Percentiles rank a stretch among this genome's conserved stretches.
phyloP scores from a whole-genome alignment of 2,329 filamentous ascomycete genomes.

The Rhynchosporium agropyri region DNA sequence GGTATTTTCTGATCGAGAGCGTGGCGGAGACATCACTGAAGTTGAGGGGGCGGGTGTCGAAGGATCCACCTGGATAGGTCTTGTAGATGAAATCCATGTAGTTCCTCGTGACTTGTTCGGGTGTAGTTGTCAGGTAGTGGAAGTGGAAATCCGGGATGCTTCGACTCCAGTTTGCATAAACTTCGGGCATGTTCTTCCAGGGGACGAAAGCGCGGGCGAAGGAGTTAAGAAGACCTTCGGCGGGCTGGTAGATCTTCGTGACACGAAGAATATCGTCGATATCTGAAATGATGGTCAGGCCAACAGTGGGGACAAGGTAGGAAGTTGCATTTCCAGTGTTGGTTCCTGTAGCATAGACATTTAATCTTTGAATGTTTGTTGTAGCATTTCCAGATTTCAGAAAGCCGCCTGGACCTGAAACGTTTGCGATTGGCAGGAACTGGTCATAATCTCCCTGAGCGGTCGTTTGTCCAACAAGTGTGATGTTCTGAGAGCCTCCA shows the following conservation, averaged over 20 bases:
- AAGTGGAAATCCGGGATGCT: slow-evolving; percentile 71
- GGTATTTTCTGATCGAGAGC: slow-evolving; percentile 68
- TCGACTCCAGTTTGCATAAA: slow-evolving; percentile 76
- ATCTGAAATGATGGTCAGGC: slow-evolving; percentile 74
- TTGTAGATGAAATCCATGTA: slow-evolving; percentile 83
- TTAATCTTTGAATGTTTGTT: slow-evolving; percentile 64
- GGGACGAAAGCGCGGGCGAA: slow-evolving; percentile 71
- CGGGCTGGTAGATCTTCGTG: slow-evolving; percentile 78
- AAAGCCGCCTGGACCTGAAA: slow-evolving; percentile 53
- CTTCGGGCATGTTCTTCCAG: slow-evolving; percentile 80
- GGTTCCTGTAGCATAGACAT: slow-evolving; percentile 67
- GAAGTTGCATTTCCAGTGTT: slow-evolving; percentile 72
- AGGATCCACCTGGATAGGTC: slow-evolving; percentile 72
- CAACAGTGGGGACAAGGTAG: slow-evolving; percentile 71
- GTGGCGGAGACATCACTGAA: slow-evolving; percentile 76
- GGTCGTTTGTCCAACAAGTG: slow-evolving; percentile 67
- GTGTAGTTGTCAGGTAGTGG: slow-evolving; percentile 80
- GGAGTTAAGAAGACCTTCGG: slow-evolving; percentile 74
- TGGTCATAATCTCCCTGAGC: slow-evolving; percentile 71
- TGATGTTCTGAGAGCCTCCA: slow-evolving; percentile 64
- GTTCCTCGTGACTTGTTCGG: slow-evolving; percentile 74
- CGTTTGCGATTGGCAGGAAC: slow-evolving; percentile 65
- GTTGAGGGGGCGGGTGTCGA: slow-evolving; percentile 75
- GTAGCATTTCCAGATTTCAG: slow-evolving; percentile 67
- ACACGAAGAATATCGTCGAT: slow-evolving; percentile 81